A percentile compares a stretch with the other conserved stretches of the same genome.
phyloP scores from a whole-genome alignment of 164 flowering plant species.

The Umbellularia californica region DNA sequence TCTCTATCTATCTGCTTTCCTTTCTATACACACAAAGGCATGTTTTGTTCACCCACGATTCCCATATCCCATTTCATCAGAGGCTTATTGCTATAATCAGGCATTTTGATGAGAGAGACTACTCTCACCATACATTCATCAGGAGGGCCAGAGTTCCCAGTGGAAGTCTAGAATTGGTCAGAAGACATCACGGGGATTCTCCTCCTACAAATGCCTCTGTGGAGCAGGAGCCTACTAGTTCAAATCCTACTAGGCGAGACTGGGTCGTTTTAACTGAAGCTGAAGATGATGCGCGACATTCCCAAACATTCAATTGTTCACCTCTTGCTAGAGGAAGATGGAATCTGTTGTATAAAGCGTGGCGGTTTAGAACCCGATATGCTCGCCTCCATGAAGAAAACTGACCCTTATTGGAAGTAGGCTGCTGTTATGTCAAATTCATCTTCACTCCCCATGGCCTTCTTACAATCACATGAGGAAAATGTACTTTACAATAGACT shows the following conservation, averaged over 20 bases:
- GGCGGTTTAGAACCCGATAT: background rate
- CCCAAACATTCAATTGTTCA: background rate
- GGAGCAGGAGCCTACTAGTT: background rate
- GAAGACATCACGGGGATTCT: background rate
- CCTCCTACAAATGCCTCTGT: background rate
- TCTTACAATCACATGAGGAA: too few species aligned
- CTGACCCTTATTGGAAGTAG: background rate
- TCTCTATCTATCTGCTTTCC: slow-evolving; percentile 10
- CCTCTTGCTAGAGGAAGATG: background rate
- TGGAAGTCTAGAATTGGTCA: background rate
- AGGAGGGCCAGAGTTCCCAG: background rate
- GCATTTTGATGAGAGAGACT: slow-evolving; percentile 18
- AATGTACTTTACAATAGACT: too few species aligned
- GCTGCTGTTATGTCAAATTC: too few species aligned
- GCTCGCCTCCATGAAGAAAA: background rate
- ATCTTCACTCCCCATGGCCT: too few species aligned
- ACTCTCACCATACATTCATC: slow-evolving; percentile 14
- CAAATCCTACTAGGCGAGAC: background rate
- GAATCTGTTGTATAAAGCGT: background rate
- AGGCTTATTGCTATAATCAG: slow-evolving; percentile 4
- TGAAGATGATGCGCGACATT: background rate
- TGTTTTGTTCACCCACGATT: background rate
- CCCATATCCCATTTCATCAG: slow-evolving; percentile 12
- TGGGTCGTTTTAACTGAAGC: background rate
- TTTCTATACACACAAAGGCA: slow-evolving; percentile 22